These are phyloP conservation scores for Turritis glabra DNA, from an alignment of 345 rosid genomes.

Conservation along the genomic window DNA sequence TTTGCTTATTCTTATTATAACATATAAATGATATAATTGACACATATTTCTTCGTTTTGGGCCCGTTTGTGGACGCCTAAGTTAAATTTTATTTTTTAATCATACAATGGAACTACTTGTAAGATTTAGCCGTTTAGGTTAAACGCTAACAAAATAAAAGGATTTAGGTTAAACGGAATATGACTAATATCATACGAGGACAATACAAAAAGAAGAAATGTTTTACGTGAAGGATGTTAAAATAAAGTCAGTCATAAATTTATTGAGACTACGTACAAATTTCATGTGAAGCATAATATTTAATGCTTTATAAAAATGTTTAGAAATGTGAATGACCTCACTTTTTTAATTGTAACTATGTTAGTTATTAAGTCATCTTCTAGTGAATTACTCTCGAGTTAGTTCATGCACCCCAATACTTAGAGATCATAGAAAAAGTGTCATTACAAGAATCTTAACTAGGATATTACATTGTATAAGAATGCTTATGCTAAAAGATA, in stretches of 20 bases:
- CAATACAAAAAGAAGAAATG: neutral
- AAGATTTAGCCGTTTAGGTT: conserved; percentile 2
- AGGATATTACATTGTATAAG: neutral
- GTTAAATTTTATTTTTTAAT: neutral
- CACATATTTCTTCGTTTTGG: conserved; percentile 35
- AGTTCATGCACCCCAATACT: neutral
- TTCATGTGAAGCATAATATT: neutral
- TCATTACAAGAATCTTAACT: no score
- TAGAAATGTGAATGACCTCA: neutral
- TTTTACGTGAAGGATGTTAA: neutral
- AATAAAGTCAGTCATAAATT: neutral
- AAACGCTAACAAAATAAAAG: neutral
- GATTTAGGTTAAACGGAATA: neutral
- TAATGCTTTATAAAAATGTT: neutral
- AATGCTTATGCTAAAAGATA: neutral
- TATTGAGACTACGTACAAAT: neutral
- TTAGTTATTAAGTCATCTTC: neutral
- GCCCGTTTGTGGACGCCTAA: conserved; percentile 1
- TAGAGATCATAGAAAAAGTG: neutral
- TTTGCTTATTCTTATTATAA: neutral
- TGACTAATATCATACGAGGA: neutral
- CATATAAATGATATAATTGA: neutral
- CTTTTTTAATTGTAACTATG: neutral
- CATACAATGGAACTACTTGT: neutral
- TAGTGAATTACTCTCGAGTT: neutral